Conservation (phyloP, 441 rosid species). For the Metrosideros polymorpha region DNA sequence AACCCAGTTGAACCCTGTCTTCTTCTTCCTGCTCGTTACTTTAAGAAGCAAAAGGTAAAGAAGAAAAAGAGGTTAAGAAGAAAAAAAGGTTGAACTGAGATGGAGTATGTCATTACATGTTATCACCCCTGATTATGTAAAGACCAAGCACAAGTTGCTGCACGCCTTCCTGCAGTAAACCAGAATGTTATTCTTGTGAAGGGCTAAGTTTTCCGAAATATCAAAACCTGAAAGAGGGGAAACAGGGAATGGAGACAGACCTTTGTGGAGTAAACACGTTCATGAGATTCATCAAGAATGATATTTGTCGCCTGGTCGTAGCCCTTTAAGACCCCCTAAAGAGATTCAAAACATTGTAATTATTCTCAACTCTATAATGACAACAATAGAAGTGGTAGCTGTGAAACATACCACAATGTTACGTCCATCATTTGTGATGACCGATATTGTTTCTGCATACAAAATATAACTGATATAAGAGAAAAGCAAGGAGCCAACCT, state of each 20-base stretch:
- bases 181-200: neutral
- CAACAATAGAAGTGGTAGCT: too few relatives aligned
- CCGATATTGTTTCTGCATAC: conserved; percentile 75
- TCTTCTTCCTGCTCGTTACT: neutral
- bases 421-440: conserved; percentile 96
- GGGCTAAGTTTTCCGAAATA: neutral
- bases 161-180: conserved; percentile 73
- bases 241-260: conserved; percentile 16
- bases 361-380: neutral
- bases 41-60: neutral
- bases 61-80: neutral
- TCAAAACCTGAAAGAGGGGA: neutral
- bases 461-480: neutral
- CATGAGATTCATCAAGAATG: conserved; percentile 96
- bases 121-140: conserved; percentile 93
- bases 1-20: neutral
- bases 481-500: neutral
- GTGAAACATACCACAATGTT: conserved; percentile 71
- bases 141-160: conserved; percentile 89
- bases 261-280: conserved; percentile 97
- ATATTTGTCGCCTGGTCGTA: conserved; percentile 96
- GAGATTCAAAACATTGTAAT: neutral
- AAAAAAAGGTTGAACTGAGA: neutral
- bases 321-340: conserved; percentile 79
- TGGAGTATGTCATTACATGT: conserved; percentile 41